Conservation (phyloP, 305 asterid species). For the Fraxinus albicans region DNA sequence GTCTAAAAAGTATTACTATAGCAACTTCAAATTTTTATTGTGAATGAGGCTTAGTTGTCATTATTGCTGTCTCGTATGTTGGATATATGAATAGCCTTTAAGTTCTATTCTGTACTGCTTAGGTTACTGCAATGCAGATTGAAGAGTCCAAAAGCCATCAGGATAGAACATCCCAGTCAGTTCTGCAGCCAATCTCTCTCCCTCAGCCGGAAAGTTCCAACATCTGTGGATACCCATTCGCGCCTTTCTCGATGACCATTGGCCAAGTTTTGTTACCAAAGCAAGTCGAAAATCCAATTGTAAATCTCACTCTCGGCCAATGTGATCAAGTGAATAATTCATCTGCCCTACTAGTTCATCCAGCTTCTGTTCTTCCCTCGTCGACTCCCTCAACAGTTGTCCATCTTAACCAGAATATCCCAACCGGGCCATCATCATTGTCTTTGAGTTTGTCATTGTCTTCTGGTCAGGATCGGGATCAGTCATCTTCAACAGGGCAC, state of each 20-base stretch:
- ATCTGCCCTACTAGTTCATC: slow-evolving; percentile 29
- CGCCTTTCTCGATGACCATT: slow-evolving; percentile 39
- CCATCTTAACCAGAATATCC: slow-evolving; percentile 36
- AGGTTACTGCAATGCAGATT: slow-evolving; percentile 57
- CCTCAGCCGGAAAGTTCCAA: slow-evolving; percentile 30
- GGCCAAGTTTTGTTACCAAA: slow-evolving; percentile 42
- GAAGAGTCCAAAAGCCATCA: slow-evolving; percentile 41
- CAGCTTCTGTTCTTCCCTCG: slow-evolving; percentile 27
- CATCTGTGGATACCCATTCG: slow-evolving; percentile 43
- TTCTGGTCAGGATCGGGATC: slow-evolving; percentile 22
- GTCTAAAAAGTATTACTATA: background rate
- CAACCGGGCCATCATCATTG: slow-evolving; percentile 26
- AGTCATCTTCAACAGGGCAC: slow-evolving; percentile 26
- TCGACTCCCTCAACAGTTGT: slow-evolving; percentile 28
- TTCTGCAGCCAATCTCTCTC: slow-evolving; percentile 28
- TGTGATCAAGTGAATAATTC: slow-evolving; percentile 26
- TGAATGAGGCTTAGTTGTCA: background rate
- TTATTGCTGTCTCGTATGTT: background rate
- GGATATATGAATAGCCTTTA: background rate
- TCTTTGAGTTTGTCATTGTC: slow-evolving; percentile 50
- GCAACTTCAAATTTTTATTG: background rate
- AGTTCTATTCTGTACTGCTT: slow-evolving; percentile 19
- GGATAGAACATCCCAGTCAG: slow-evolving; percentile 20
- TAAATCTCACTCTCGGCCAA: slow-evolving; percentile 25
- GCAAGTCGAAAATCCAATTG: slow-evolving; percentile 44